Conservation (phyloP, 345 rosid species). For the Eutrema japonicum region DNA sequence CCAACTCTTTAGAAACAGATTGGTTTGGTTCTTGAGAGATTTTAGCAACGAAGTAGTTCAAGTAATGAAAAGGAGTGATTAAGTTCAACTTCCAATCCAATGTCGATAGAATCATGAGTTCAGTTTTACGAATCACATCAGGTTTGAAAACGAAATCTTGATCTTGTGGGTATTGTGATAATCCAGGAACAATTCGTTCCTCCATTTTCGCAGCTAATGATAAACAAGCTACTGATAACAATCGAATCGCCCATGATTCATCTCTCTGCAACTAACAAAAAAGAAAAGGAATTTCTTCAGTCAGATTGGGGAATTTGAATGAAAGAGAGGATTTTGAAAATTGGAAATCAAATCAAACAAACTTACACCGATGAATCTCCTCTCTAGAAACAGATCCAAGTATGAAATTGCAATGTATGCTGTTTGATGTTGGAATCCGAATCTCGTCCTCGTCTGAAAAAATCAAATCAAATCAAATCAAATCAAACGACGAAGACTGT, state of each 20-base stretch:
- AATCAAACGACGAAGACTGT: neutral
- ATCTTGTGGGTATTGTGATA: constrained; percentile 57
- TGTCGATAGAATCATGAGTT: constrained; percentile 64
- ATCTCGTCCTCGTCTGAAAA: constrained; percentile 61
- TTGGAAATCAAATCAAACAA: neutral
- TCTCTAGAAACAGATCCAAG: constrained; percentile 71
- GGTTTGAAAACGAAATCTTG: constrained; percentile 57
- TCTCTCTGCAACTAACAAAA: constrained; percentile 53
- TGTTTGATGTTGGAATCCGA: constrained; percentile 71
- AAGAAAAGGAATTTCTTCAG: constrained; percentile 1
- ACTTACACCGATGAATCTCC: constrained; percentile 68
- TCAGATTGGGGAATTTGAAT: neutral
- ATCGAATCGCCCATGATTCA: constrained; percentile 70
- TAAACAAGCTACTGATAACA: constrained; percentile 76
- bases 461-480: neutral
- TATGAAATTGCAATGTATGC: constrained; percentile 71
- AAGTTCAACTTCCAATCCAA: constrained; percentile 80
- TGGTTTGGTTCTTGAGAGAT: constrained; percentile 32
- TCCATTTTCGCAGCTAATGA: constrained; percentile 90
- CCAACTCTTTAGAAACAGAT: constrained; percentile 43
- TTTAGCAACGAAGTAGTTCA: constrained; percentile 61
- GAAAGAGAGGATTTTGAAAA: neutral
- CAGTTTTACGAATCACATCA: constrained; percentile 65
- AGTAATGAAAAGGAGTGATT: constrained; percentile 74
- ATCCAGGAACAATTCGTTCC: constrained; percentile 62